A percentile compares a stretch with the other conserved stretches of the same genome.
Evolutionary conservation across 345 rosid species (phyloP).

Genomic region (Linum usitatissimum): DNA sequence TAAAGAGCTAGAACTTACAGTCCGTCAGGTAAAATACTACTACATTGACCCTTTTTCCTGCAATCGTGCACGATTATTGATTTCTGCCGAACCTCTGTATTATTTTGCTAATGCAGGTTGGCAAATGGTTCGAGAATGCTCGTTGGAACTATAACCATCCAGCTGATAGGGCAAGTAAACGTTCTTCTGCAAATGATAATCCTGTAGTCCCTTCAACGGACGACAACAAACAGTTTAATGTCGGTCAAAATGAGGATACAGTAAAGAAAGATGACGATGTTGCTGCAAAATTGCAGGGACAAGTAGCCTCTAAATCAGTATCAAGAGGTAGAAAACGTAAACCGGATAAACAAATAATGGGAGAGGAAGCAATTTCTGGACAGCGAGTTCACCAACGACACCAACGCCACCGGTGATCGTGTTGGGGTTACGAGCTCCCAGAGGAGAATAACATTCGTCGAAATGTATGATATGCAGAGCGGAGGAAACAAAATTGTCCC

Average conservation of each 20-base stretch:
- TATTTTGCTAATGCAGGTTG: conserved; percentile 35
- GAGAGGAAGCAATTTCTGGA: no score
- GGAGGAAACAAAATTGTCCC: no score
- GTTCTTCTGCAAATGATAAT: conserved; percentile 18
- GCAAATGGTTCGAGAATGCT: conserved; percentile 69
- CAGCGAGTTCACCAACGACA: no score
- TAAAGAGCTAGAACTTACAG: conserved; percentile 48
- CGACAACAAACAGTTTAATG: not conserved
- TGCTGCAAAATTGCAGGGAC: not conserved
- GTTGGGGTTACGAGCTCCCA: no score
- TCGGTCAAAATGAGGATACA: conserved; percentile 11
- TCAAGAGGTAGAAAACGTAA: conserved; percentile 12
- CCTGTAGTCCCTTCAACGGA: not conserved
- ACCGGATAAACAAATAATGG: not conserved
- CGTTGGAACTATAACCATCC: conserved; percentile 61
- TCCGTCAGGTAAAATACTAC: conserved; percentile 37
- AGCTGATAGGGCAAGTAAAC: conserved; percentile 10
- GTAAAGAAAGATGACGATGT: conserved; percentile 5
- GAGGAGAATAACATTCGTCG: no score
- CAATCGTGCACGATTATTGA: not conserved
- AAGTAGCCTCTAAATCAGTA: not conserved
- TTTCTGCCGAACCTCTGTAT: conserved; percentile 2
- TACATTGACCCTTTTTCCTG: not conserved
- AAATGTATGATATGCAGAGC: no score
- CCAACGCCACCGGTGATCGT: no score